A percentile compares a stretch with the other conserved stretches of the same genome.
These are phyloP conservation scores for Colletotrichum abscissum DNA, from an alignment of 2,329 filamentous ascomycete species.

Conservation along the genomic window DNA sequence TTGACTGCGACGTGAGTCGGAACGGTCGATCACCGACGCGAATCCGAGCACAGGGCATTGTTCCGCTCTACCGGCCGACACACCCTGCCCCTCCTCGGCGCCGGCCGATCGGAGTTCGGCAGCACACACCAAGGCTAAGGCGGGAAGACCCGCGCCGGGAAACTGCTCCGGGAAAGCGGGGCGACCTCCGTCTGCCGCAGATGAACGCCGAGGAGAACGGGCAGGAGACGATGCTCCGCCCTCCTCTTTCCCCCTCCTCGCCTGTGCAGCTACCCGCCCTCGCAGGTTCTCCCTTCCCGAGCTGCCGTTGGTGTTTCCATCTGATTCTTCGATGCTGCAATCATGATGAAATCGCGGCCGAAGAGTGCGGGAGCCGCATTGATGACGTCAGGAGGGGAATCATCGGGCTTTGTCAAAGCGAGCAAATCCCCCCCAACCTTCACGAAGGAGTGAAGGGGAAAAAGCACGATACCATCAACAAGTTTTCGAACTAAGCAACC, in stretches of 20 bases:
- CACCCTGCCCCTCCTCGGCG: conserved; percentile 9
- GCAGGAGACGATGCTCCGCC: conserved; percentile 10
- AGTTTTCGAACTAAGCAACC: no score
- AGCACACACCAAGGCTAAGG: background rate
- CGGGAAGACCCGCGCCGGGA: conserved; percentile 15
- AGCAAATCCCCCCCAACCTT: background rate
- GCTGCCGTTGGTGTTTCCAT: background rate
- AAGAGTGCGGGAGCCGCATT: background rate
- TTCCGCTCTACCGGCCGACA: background rate
- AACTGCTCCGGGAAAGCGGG: background rate
- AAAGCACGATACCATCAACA: background rate
- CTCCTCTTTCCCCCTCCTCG: background rate
- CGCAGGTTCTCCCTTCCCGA: background rate
- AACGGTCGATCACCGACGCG: background rate
- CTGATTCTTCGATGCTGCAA: conserved; percentile 17
- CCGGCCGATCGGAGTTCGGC: conserved; percentile 7
- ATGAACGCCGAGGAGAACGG: background rate
- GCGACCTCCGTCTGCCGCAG: background rate
- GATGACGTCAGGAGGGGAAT: conserved; percentile 25
- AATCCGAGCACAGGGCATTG: background rate
- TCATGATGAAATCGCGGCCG: conserved; percentile 21
- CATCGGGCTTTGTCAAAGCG: background rate
- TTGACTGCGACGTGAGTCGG: background rate
- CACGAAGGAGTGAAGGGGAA: background rate
- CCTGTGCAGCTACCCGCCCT: background rate